A percentile compares a stretch with the other conserved stretches of the same genome.
Evolutionary conservation across 2,329 filamentous ascomycete genomes (phyloP).

Genomic region (Neonectria sp.): DNA sequence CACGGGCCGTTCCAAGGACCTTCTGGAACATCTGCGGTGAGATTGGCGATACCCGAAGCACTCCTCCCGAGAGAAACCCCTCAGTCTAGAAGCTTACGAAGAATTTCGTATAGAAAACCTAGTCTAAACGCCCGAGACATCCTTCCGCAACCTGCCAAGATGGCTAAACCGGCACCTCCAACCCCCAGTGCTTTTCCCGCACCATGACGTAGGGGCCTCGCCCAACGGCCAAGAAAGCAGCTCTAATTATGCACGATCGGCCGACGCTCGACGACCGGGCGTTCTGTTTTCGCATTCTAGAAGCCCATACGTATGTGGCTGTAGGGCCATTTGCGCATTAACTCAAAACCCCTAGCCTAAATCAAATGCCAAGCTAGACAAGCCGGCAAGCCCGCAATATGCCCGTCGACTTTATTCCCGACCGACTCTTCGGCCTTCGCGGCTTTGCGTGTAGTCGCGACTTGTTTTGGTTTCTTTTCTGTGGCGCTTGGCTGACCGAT

Average conservation of each 20-base stretch:
- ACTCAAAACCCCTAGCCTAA: background rate
- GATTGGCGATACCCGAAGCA: too few species aligned
- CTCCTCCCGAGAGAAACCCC: too few species aligned
- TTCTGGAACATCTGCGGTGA: too few species aligned
- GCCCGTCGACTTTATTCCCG: background rate
- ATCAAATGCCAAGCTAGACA: background rate
- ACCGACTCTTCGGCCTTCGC: background rate
- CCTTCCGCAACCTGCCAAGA: background rate
- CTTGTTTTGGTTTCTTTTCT: background rate
- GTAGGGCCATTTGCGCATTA: background rate
- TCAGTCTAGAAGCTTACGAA: too few species aligned
- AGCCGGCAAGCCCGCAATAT: background rate
- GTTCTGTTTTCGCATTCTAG: background rate
- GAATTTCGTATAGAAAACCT: too few species aligned
- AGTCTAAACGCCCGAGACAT: too few species aligned
- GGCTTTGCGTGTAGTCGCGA: background rate
- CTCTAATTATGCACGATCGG: slow-evolving; percentile 5
- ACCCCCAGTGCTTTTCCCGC: background rate
- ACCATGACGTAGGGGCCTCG: background rate
- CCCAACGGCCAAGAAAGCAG: background rate
- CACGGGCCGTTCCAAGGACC: too few species aligned
- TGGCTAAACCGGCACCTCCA: background rate
- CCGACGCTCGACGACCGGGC: background rate
- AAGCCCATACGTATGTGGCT: background rate
- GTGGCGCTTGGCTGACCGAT: background rate